phyloP scores from a whole-genome alignment of 306 rosid species.

The Fragaria nilgerrensis region DNA sequence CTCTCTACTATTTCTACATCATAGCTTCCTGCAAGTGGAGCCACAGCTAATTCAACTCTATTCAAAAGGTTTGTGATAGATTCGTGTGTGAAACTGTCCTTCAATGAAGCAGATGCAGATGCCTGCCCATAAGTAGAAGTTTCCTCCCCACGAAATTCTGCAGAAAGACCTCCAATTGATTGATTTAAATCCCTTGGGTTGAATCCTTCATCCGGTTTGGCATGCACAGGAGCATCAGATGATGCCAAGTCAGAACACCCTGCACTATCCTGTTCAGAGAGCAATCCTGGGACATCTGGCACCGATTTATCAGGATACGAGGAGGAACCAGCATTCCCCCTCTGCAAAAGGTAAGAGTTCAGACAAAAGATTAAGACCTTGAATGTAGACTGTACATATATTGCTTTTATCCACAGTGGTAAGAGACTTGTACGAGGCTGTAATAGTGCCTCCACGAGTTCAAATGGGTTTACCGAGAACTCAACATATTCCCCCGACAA shows the following conservation, averaged over 20 bases:
- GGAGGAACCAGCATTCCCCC: slow-evolving; percentile 25
- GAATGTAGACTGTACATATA: slow-evolving; percentile 77
- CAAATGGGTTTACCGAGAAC: slow-evolving; percentile 60
- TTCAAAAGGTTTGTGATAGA: slow-evolving; percentile 49
- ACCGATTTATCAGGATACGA: slow-evolving; percentile 30
- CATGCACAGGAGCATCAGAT: slow-evolving; percentile 24
- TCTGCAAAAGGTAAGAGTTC: slow-evolving; percentile 49
- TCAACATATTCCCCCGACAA: slow-evolving; percentile 77
- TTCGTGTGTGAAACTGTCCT: slow-evolving; percentile 38
- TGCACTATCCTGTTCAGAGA: slow-evolving; percentile 22
- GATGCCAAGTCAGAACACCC: slow-evolving; percentile 42
- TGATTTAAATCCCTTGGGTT: slow-evolving; percentile 46
- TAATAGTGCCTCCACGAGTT: slow-evolving; percentile 79
- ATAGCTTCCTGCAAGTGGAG: slow-evolving; percentile 54
- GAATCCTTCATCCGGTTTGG: slow-evolving; percentile 50
- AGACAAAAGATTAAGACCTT: slow-evolving; percentile 64
- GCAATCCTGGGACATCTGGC: slow-evolving; percentile 29
- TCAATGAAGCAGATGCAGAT: slow-evolving; percentile 26
- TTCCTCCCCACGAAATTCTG: slow-evolving; percentile 31
- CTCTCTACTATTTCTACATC: slow-evolving; percentile 88
- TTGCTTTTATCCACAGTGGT: slow-evolving; percentile 70
- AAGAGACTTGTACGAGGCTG: slow-evolving; percentile 88
- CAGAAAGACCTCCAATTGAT: slow-evolving; percentile 37
- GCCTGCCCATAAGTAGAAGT: slow-evolving; percentile 31
- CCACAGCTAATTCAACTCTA: slow-evolving; percentile 51